Evolutionary conservation across 108 stramenopile species (phyloP).

Genomic region (Discostella pseudostelligera): DNA sequence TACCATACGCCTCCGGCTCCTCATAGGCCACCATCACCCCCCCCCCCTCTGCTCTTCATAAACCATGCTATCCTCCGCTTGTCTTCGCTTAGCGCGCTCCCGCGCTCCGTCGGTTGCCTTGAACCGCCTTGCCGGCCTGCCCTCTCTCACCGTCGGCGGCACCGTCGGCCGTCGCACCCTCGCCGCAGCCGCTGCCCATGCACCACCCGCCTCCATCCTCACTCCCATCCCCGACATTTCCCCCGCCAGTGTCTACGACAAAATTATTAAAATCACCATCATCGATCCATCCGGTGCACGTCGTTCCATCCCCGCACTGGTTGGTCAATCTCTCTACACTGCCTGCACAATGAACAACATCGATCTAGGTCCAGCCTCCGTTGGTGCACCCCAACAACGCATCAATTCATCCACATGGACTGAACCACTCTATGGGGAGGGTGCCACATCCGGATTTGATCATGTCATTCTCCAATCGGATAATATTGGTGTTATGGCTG

Average conservation of each 20-base stretch:
- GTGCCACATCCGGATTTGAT: conserved; percentile 82
- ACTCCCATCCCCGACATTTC: conserved; percentile 27
- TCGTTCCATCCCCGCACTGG: conserved; percentile 67
- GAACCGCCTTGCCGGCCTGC: conserved; percentile 8
- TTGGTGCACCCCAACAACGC: conserved; percentile 52
- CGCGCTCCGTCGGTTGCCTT: conserved; percentile 5
- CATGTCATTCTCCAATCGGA: conserved; percentile 73
- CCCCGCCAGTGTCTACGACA: conserved; percentile 71
- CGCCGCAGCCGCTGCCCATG: conserved; percentile 18
- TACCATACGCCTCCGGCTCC: too few species aligned
- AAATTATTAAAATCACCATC: conserved; percentile 73
- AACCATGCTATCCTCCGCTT: conserved; percentile 25
- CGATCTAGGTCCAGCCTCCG: conserved; percentile 74
- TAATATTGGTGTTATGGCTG: conserved; percentile 54
- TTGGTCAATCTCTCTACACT: conserved; percentile 76
- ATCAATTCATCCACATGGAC: conserved; percentile 68
- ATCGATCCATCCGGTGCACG: conserved; percentile 85
- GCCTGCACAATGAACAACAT: conserved; percentile 76
- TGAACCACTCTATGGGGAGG: conserved; percentile 87
- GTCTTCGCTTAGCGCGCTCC: conserved; percentile 24
- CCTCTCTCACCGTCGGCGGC: too few species aligned
- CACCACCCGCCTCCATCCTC: conserved; percentile 36
- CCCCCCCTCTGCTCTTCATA: neutral
- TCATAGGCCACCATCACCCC: too few species aligned
- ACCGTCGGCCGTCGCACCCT: conserved; percentile 28